These are phyloP conservation scores for Alternaria dauci DNA, from an alignment of 2,329 filamentous ascomycete genomes.

Conservation along the genomic window DNA sequence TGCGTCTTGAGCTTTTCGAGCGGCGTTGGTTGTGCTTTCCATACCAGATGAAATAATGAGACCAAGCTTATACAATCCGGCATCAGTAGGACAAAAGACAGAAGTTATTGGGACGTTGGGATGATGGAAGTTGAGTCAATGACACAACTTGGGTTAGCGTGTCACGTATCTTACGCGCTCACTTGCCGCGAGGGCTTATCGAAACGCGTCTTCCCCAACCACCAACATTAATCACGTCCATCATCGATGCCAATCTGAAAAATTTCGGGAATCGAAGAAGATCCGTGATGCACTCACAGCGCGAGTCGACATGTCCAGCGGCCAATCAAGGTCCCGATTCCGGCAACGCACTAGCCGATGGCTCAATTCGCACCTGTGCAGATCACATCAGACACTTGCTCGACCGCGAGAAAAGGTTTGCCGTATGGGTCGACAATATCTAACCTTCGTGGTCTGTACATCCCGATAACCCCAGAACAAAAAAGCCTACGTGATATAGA, in stretches of 20 bases:
- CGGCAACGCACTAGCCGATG: neutral
- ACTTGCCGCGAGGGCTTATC: neutral
- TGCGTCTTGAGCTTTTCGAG: neutral
- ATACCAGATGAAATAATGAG: neutral
- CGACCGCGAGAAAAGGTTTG: neutral
- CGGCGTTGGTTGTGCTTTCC: neutral
- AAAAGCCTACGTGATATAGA: neutral
- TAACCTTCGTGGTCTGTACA: neutral
- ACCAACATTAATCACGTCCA: neutral
- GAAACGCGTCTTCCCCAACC: neutral
- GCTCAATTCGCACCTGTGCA: neutral
- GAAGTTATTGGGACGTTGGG: neutral
- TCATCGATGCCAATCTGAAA: neutral
- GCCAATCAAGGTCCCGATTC: neutral
- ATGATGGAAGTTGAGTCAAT: neutral
- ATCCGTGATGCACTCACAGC: neutral
- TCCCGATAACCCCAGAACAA: neutral
- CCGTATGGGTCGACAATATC: neutral
- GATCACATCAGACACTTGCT: neutral
- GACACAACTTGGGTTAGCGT: neutral
- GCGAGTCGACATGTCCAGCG: neutral
- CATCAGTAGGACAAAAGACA: neutral
- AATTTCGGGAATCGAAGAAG: too few relatives aligned
- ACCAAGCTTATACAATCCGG: neutral
- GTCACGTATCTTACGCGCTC: slow-evolving; percentile 1